phyloP scores from a whole-genome alignment of 495 filamentous ascomycete species.

The Elasticomyces elasticus region DNA sequence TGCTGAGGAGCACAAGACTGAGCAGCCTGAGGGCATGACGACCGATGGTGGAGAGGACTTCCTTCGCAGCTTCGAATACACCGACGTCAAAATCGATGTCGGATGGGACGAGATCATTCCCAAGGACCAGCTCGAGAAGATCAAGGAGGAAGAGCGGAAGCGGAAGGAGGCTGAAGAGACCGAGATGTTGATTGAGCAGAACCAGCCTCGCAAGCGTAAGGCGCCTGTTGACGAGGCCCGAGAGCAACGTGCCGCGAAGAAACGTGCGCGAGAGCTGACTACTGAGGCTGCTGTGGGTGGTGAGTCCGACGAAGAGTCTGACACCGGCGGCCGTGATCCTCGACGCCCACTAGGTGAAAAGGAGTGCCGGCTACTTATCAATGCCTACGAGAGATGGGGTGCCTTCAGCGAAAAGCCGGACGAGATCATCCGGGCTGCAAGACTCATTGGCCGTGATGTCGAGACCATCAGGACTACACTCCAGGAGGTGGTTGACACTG shows the following conservation, averaged over 20 bases:
- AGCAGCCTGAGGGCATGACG: conserved; percentile 79
- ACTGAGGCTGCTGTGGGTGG: conserved; percentile 44
- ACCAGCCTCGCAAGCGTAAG: conserved; percentile 75
- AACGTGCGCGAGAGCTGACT: conserved; percentile 70
- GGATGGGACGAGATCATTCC: conserved; percentile 98
- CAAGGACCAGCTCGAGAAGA: conserved; percentile 73
- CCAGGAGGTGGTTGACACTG: conserved; percentile 63
- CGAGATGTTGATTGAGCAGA: conserved; percentile 71
- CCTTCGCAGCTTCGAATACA: conserved; percentile 76
- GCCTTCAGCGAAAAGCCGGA: conserved; percentile 76
- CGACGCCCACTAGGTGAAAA: conserved; percentile 78
- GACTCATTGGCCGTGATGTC: conserved; percentile 66
- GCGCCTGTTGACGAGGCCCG: conserved; percentile 54
- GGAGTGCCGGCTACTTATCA: conserved; percentile 81
- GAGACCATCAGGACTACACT: conserved; percentile 62
- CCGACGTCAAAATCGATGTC: conserved; percentile 86
- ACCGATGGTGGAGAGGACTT: conserved; percentile 91
- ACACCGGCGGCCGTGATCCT: conserved; percentile 55
- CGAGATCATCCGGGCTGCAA: conserved; percentile 76
- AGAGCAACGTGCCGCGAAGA: conserved; percentile 86
- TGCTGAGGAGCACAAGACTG: conserved; percentile 89
- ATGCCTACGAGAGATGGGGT: conserved; percentile 78
- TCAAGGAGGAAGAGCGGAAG: conserved; percentile 80
- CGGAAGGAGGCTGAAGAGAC: conserved; percentile 76
- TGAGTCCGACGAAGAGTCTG: conserved; percentile 43